These are phyloP conservation scores for Lyophyllum atratum DNA, from an alignment of 768 basidiomycete species.

Conservation along the genomic window DNA sequence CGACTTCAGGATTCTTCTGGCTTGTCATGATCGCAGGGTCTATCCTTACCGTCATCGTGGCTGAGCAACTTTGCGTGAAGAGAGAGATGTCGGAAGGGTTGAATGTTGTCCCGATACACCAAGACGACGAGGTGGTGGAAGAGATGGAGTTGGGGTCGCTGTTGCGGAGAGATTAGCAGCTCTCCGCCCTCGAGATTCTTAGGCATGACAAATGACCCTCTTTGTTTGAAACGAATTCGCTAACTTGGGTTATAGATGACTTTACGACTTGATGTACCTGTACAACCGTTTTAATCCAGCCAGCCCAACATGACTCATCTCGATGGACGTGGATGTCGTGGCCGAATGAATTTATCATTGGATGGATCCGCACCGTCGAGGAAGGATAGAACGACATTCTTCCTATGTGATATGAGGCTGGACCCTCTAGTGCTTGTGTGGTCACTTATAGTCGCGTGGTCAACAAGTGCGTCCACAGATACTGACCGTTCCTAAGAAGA, in stretches of 20 bases:
- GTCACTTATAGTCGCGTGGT: background rate
- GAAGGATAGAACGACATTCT: background rate
- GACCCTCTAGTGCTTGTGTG: no score
- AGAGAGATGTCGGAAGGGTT: slow-evolving; percentile 90
- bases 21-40: slow-evolving; percentile 70
- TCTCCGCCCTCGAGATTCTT: background rate
- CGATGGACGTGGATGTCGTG: slow-evolving; percentile 13
- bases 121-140: slow-evolving; percentile 58
- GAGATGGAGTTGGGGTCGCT: slow-evolving; percentile 60
- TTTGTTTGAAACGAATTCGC: background rate
- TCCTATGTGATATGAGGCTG: background rate
- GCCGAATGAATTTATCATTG: background rate
- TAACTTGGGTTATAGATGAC: slow-evolving; percentile 7
- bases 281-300: slow-evolving; percentile 5
- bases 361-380: background rate
- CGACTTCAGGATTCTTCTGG: slow-evolving; percentile 95
- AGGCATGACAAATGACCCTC: background rate
- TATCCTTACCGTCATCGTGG: slow-evolving; percentile 71
- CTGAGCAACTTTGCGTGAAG: slow-evolving; percentile 90
- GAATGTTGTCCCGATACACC: slow-evolving; percentile 47
- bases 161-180: slow-evolving; percentile 39
- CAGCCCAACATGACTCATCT: background rate
- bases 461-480: background rate
- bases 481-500: background rate
- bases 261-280: slow-evolving; percentile 15